Evolutionary conservation across 1,139 yeast genomes (phyloP).

Genomic region (Sugiyamaella xylanicola): DNA sequence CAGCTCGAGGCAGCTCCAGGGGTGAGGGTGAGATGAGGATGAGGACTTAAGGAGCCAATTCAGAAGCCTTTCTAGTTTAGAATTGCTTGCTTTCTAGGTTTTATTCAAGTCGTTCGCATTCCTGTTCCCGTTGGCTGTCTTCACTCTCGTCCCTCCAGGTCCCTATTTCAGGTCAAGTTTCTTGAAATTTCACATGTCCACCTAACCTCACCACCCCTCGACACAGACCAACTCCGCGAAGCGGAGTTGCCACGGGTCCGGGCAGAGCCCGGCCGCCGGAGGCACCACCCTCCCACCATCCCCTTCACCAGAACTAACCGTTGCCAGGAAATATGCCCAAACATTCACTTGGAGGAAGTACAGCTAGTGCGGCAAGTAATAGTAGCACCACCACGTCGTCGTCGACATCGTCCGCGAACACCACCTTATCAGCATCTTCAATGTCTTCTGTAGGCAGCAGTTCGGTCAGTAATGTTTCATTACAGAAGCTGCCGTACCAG

Average conservation of each 20-base stretch:
- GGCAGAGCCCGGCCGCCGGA: slow-evolving; percentile 1
- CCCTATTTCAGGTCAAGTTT: too few relatives aligned
- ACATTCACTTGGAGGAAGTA: slow-evolving; percentile 21
- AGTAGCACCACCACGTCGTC: slow-evolving; percentile 23
- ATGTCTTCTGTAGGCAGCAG: slow-evolving; percentile 19
- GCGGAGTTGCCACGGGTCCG: slow-evolving; percentile 3
- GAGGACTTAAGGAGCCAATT: too few relatives aligned
- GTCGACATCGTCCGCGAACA: slow-evolving; percentile 19
- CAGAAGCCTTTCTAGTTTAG: too few relatives aligned
- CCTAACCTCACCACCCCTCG: too few relatives aligned
- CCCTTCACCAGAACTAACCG: background rate
- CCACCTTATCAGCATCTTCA: slow-evolving; percentile 17
- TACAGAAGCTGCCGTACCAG: slow-evolving; percentile 11
- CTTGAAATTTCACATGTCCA: too few relatives aligned
- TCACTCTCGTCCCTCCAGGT: too few relatives aligned
- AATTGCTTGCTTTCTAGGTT: too few relatives aligned
- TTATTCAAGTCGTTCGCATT: too few relatives aligned
- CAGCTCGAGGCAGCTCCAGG: too few relatives aligned
- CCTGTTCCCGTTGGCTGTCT: too few relatives aligned
- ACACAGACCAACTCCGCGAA: background rate
- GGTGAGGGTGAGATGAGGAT: too few relatives aligned
- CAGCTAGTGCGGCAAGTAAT: slow-evolving; percentile 21
- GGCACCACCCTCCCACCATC: background rate
- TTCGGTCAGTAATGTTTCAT: slow-evolving; percentile 10
- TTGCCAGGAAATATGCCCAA: slow-evolving; percentile 19